phyloP scores from a whole-genome alignment of 306 rosid genomes.

The Corylus americana region DNA sequence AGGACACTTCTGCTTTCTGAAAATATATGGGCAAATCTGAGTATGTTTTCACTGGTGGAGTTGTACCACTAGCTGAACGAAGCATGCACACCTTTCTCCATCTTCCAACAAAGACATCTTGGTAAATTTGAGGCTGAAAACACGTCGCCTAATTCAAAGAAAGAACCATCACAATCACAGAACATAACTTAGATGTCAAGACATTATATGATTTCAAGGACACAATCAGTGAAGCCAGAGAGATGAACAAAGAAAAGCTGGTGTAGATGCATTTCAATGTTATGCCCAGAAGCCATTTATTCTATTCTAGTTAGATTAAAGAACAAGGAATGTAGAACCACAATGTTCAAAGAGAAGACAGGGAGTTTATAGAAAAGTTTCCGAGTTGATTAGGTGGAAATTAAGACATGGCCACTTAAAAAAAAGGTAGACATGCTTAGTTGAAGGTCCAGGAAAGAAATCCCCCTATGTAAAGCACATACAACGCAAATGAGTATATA shows the following conservation, averaged over 20 bases:
- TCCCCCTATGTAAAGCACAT: not conserved
- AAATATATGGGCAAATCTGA: constrained; percentile 78
- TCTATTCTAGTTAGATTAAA: not conserved
- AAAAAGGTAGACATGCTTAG: not conserved
- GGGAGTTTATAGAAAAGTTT: not conserved
- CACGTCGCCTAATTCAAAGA: constrained; percentile 78
- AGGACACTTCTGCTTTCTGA: constrained; percentile 77
- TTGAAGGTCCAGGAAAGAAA: not conserved
- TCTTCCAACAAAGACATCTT: constrained; percentile 86
- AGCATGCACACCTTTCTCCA: constrained; percentile 96
- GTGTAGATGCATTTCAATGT: constrained; percentile 3
- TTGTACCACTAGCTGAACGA: constrained; percentile 96
- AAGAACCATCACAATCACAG: constrained; percentile 32
- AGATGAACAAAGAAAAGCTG: not conserved
- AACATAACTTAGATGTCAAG: constrained; percentile 16
- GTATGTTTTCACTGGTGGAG: constrained; percentile 93
- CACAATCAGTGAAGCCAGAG: constrained; percentile 3
- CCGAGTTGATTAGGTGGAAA: not conserved
- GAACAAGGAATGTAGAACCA: not conserved
- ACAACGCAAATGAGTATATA: not conserved
- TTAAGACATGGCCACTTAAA: not conserved
- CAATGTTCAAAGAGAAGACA: not conserved
- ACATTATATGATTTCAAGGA: constrained; percentile 7
- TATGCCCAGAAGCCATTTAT: not conserved
- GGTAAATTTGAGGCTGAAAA: constrained; percentile 93